Evolutionary conservation across 2,329 filamentous ascomycete species (phyloP).

Genomic region (Dactylella cylindrospora): DNA sequence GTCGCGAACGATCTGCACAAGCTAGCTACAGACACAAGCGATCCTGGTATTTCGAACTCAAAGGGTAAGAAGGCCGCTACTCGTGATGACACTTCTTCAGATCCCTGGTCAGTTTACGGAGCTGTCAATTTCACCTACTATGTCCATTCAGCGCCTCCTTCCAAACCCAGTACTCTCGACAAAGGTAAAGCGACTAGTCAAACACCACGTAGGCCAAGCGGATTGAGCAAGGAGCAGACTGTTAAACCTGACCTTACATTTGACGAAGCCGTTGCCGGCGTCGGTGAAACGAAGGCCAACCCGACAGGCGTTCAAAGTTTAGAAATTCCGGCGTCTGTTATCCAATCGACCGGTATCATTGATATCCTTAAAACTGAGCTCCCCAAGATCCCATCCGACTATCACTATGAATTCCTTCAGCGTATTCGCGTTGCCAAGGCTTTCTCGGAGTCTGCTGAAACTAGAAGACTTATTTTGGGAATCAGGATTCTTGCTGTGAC

Average conservation of each 20-base stretch:
- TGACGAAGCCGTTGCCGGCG: constrained; percentile 54
- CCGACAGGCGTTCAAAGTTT: constrained; percentile 61
- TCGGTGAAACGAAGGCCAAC: constrained; percentile 56
- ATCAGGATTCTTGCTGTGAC: constrained; percentile 83
- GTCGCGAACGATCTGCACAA: constrained; percentile 83
- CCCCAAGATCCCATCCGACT: constrained; percentile 67
- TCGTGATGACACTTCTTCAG: constrained; percentile 40
- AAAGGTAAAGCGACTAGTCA: constrained; percentile 44
- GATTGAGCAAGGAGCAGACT: constrained; percentile 47
- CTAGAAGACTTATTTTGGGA: constrained; percentile 73
- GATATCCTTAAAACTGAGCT: constrained; percentile 62
- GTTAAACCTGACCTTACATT: constrained; percentile 52
- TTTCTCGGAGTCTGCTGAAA: constrained; percentile 65
- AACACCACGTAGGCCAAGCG: constrained; percentile 44
- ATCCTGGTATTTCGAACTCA: constrained; percentile 50
- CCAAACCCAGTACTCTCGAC: constrained; percentile 50
- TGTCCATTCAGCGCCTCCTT: constrained; percentile 48
- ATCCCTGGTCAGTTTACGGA: constrained; percentile 74
- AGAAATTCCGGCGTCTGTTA: constrained; percentile 64
- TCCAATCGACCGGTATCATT: constrained; percentile 59
- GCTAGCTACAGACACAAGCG: constrained; percentile 64
- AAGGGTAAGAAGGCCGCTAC: constrained; percentile 50
- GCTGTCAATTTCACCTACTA: constrained; percentile 82
- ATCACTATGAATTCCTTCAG: constrained; percentile 81
- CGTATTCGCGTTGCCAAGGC: constrained; percentile 82